Conservation (phyloP, 495 filamentous ascomycete species). For the Staphylotrichum longicolle region DNA sequence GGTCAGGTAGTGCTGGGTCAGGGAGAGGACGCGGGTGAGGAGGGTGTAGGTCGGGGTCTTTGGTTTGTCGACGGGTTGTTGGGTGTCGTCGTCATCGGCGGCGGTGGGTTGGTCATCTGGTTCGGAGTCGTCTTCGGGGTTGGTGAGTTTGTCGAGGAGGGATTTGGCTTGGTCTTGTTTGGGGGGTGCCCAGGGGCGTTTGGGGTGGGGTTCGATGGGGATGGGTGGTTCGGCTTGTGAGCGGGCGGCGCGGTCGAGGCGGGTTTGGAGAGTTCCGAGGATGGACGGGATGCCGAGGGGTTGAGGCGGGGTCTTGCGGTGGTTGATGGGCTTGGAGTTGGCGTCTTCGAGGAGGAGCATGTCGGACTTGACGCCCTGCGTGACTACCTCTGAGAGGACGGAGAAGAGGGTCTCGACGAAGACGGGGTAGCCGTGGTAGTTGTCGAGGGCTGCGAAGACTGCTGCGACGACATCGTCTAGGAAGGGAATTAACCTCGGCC, state of each 20-base stretch:
- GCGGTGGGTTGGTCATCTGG: constrained; percentile 39
- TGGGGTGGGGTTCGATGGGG: constrained; percentile 21
- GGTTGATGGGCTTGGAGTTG: constrained; percentile 33
- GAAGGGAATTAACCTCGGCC: constrained; percentile 77
- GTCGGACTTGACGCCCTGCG: constrained; percentile 69
- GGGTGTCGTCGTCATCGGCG: constrained; percentile 37
- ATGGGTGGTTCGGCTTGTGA: constrained; percentile 21
- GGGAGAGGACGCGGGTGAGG: constrained; percentile 63
- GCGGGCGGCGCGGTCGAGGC: constrained; percentile 21
- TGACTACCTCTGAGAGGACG: constrained; percentile 75
- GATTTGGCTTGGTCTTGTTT: constrained; percentile 39
- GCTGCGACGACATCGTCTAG: constrained; percentile 86
- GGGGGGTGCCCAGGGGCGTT: constrained; percentile 37
- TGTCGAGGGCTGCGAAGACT: constrained; percentile 86
- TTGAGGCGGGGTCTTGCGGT: constrained; percentile 31
- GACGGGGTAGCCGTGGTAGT: constrained; percentile 87
- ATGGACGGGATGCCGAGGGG: constrained; percentile 22
- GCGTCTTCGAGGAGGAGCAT: constrained; percentile 49
- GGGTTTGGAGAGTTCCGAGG: constrained; percentile 24
- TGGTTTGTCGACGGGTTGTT: constrained; percentile 34
- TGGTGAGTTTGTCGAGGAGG: constrained; percentile 40
- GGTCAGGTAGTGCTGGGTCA: constrained; percentile 82
- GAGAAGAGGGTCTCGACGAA: constrained; percentile 84
- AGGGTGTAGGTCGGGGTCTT: constrained; percentile 56
- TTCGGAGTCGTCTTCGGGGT: constrained; percentile 26